Evolutionary conservation across 2,329 filamentous ascomycete species (phyloP), one percentile per base, ranked within the genome.

Genomic region (Penicillium psychrosexuale): DNA sequence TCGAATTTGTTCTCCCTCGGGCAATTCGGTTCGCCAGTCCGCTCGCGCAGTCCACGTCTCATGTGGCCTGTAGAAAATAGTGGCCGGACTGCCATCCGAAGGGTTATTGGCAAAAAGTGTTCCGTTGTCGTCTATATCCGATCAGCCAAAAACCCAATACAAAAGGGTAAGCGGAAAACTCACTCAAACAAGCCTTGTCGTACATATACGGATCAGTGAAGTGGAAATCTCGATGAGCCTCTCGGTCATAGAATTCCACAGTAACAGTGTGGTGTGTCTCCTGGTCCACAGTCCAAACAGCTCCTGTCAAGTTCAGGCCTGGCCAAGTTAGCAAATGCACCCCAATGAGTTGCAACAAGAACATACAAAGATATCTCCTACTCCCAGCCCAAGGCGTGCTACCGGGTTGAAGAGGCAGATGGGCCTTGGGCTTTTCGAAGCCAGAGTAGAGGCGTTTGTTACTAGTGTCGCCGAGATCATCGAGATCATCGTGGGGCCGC

Each of bases 201-300:
- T 97, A 97, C 4, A 91, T 81, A 69, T 91, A 97, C 0, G 91
- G 93, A 70, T 99, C 94, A 12, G 92, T 97, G 71, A 99, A 97
- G 76, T 97, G 94, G 66, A 97, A 97, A 71, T 97, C 91, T 45
- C 93, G 84, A 70, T 96, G 89, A 56, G 89, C 86, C 63, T 96
- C 91, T 55, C 91, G 88, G 72, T 99, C 95, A 71, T 97, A 97
- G 71, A 99, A 99, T 67, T 97, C 94, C 2, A 97, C 92, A 0
- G 92, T 97, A 11, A 99, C 87, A 1, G 94, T 99, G 70, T 97
- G 85, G 65, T 93, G 88, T 0, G 88, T 89, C 67, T 97, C 92
- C 73, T 99, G 94, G 64, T 96, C 90, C 17, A 99, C 90, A 0
- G 93, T 97, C 91, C 94, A 99, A 8, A 97, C 90, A 67, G 95